Conservation (phyloP, 176 grass and related monocot species). For the Tillandsia leiboldiana region DNA sequence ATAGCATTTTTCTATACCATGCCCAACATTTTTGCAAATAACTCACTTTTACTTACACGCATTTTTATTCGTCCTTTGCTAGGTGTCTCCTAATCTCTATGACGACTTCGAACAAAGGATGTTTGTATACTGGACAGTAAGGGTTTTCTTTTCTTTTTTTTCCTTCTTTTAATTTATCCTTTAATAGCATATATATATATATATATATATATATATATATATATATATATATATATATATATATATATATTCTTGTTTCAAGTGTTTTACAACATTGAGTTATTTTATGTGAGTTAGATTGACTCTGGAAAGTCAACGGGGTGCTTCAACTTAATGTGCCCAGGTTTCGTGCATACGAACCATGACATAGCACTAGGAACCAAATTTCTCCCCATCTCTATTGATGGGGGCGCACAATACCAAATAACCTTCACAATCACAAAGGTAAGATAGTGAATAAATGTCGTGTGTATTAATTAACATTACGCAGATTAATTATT, state of each 20-base stretch:
- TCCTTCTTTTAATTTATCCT: too few relatives aligned
- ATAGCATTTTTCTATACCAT: too few relatives aligned
- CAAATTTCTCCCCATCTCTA: background rate
- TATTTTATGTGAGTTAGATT: background rate
- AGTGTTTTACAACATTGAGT: background rate
- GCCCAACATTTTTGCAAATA: too few relatives aligned
- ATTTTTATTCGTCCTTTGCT: background rate
- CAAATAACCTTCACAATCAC: background rate
- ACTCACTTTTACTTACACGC: too few relatives aligned
- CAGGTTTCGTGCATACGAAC: background rate
- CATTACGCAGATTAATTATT: background rate
- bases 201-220: too few relatives aligned
- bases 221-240: too few relatives aligned
- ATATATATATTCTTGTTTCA: too few relatives aligned
- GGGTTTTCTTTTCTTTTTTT: background rate
- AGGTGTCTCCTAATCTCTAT: background rate
- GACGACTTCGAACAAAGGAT: background rate
- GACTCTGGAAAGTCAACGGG: conserved; percentile 2
- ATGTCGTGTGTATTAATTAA: background rate
- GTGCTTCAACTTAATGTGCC: background rate
- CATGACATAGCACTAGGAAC: background rate
- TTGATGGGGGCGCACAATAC: background rate
- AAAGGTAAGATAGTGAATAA: background rate
- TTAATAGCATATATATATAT: too few relatives aligned
- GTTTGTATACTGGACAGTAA: background rate